Conservation (phyloP, 805 yeast genomes). For the Vanderwaltozyma tropicalis region DNA sequence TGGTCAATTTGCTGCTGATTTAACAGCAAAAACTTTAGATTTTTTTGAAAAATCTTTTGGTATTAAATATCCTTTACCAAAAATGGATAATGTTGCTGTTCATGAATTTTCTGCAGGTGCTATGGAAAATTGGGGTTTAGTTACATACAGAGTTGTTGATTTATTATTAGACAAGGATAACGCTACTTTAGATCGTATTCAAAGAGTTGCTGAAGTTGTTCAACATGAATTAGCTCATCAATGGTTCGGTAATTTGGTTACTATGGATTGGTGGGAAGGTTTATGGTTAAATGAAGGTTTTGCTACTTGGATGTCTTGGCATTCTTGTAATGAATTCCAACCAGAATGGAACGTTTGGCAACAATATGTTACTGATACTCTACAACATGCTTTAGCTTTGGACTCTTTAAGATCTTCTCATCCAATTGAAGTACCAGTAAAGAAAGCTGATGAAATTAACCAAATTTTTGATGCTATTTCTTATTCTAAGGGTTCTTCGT, state of each 20-base stretch:
- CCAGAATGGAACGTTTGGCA: conserved; percentile 89
- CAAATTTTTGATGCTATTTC: conserved; percentile 82
- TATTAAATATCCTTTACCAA: conserved; percentile 69
- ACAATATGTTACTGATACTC: conserved; percentile 64
- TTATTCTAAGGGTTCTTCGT: conserved; percentile 70
- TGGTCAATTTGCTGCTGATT: conserved; percentile 63
- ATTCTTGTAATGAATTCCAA: conserved; percentile 60
- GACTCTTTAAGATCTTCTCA: conserved; percentile 79
- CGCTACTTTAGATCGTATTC: conserved; percentile 52
- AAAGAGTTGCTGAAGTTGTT: conserved; percentile 75
- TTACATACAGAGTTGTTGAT: conserved; percentile 72
- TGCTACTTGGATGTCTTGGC: conserved; percentile 90
- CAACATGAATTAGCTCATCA: conserved; percentile 87
- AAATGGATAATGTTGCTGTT: conserved; percentile 72
- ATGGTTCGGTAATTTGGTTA: conserved; percentile 85
- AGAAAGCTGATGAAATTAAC: conserved; percentile 67
- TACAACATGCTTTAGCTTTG: conserved; percentile 62
- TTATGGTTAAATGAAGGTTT: conserved; percentile 84
- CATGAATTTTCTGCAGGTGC: conserved; percentile 84
- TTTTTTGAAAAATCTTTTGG: conserved; percentile 67
- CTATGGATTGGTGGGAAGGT: conserved; percentile 92
- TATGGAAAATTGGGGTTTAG: conserved; percentile 79
- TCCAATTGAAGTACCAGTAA: conserved; percentile 77
- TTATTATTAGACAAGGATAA: conserved; percentile 60
- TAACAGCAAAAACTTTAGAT: conserved; percentile 63